phyloP scores from a whole-genome alignment of 805 yeast genomes.

The Lachancea mirantina region DNA sequence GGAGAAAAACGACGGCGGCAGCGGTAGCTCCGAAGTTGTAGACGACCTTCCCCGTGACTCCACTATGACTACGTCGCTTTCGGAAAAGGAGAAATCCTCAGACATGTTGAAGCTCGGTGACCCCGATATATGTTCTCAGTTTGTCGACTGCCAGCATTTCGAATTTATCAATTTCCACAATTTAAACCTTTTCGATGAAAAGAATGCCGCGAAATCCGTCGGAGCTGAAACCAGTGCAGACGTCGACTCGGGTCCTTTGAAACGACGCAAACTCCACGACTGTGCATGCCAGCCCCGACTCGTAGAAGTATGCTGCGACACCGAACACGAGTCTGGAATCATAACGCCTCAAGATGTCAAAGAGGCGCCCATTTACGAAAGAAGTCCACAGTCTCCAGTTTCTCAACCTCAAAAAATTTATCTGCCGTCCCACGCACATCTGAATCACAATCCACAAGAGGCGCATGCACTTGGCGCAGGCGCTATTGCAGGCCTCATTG shows the following conservation, averaged over 20 bases:
- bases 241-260: conserved; percentile 2
- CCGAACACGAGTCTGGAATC: conserved; percentile 21
- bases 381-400: no score
- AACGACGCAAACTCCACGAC: conserved; percentile 2
- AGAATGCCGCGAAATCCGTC: background rate
- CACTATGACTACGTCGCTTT: no score
- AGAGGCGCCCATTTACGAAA: background rate
- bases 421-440: no score
- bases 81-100: no score
- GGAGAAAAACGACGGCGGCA: no score
- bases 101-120: no score
- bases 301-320: conserved; percentile 38
- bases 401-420: no score
- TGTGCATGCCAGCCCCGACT: conserved; percentile 32
- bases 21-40: no score
- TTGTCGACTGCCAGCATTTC: conserved; percentile 35
- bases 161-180: conserved; percentile 36
- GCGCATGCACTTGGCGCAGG: conserved; percentile 7
- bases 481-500: conserved; percentile 14
- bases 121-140: conserved; percentile 11
- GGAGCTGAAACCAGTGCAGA: conserved; percentile 1
- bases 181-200: conserved; percentile 9
- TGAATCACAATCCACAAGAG: background rate
- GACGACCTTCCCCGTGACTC: no score
- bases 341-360: conserved; percentile 10